Evolutionary conservation across 2,329 filamentous ascomycete species (phyloP).

Genomic region (Fusarium lyarnte): DNA sequence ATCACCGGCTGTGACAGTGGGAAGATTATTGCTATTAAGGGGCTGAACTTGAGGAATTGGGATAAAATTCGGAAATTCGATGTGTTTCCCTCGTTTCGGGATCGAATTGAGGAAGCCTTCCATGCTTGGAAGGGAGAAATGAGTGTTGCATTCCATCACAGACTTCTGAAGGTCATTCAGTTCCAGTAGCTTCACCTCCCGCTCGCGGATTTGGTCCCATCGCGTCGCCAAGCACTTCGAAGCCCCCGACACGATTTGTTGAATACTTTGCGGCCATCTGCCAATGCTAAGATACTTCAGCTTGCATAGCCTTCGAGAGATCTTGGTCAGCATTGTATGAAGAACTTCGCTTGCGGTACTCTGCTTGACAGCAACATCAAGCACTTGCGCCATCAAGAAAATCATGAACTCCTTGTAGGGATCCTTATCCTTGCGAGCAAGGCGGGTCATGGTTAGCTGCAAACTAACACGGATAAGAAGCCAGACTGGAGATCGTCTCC

Average conservation of each 20-base stretch:
- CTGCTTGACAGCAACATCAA: neutral
- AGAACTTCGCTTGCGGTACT: constrained; percentile 2
- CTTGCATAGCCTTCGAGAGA: constrained; percentile 20
- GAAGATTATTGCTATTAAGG: neutral
- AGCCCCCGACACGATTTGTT: constrained; percentile 1
- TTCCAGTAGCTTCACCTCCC: neutral
- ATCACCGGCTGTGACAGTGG: neutral
- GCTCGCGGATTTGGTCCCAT: constrained; percentile 12
- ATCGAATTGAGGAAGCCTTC: constrained; percentile 27
- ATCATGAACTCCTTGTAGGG: constrained; percentile 33
- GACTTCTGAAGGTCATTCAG: neutral
- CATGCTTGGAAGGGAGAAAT: constrained; percentile 9
- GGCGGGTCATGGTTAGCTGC: constrained; percentile 47
- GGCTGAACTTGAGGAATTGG: neutral
- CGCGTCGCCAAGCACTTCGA: neutral
- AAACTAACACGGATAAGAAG: constrained; percentile 62
- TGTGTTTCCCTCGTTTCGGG: neutral
- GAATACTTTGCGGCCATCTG: constrained; percentile 8
- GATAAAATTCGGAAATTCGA: neutral
- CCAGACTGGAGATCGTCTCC: constrained; percentile 65
- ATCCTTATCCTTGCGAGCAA: neutral
- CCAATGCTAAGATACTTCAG: neutral
- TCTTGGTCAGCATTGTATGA: constrained; percentile 27
- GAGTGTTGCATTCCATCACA: neutral
- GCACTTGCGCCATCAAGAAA: constrained; percentile 17